These are phyloP conservation scores for Globisporangium viniferum DNA, from an alignment of 352 stramenopile genomes.

Conservation along the genomic window DNA sequence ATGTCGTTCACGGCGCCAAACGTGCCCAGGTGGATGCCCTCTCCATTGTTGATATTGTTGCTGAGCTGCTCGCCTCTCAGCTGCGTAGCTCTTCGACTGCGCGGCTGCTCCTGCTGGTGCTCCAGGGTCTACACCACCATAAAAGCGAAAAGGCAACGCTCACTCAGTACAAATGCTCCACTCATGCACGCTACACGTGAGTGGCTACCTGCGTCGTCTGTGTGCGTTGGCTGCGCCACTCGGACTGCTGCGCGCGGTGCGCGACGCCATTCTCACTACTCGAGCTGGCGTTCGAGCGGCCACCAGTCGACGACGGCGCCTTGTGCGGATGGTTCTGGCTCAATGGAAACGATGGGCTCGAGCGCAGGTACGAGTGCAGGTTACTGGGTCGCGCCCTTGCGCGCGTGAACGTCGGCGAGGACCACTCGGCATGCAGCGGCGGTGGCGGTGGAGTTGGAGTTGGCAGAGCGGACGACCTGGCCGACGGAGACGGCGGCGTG, in stretches of 20 bases:
- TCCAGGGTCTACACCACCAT: not conserved
- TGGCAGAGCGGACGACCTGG: not conserved
- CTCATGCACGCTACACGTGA: not conserved
- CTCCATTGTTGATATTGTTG: not conserved
- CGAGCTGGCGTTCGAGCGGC: conserved; percentile 1
- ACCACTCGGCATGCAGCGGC: conserved; percentile 21
- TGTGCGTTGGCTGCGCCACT: conserved; percentile 15
- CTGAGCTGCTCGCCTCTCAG: not conserved
- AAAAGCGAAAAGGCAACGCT: not conserved
- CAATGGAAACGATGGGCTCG: conserved; percentile 33
- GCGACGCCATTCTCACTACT: not conserved
- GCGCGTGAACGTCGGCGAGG: conserved; percentile 38
- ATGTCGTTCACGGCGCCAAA: conserved; percentile 52
- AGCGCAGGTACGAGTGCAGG: conserved; percentile 29
- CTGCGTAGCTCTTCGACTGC: not conserved
- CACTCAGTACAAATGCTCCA: not conserved
- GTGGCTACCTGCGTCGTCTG: conserved; percentile 29
- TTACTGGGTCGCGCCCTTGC: conserved; percentile 44
- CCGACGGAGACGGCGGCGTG: conserved; percentile 17
- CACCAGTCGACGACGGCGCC: conserved; percentile 8
- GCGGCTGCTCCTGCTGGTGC: not conserved
- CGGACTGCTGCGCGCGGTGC: not conserved
- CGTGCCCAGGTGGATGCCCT: conserved; percentile 28
- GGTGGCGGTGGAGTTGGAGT: not conserved
- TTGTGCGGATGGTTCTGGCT: conserved; percentile 20